These are phyloP conservation scores for Aureobasidium sp. DNA, from an alignment of 2,329 filamentous ascomycete genomes.

Conservation along the genomic window DNA sequence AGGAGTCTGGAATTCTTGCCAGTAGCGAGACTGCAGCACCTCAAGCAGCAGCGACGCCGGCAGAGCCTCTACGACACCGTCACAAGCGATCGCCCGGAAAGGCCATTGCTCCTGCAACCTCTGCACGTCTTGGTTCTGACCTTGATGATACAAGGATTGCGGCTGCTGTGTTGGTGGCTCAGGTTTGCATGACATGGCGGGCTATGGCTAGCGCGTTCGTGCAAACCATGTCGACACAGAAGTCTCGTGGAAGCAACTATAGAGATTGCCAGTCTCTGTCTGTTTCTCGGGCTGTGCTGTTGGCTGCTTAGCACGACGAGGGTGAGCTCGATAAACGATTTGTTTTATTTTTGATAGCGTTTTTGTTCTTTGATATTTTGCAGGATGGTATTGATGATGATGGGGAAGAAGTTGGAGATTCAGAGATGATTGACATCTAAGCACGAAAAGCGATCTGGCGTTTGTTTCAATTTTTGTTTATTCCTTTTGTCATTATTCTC, in stretches of 20 bases:
- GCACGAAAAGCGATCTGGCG: neutral
- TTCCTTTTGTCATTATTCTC: too few species aligned
- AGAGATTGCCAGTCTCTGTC: neutral
- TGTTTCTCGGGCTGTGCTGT: neutral
- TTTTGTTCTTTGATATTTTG: neutral
- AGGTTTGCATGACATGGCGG: neutral
- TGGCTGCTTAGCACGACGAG: slow-evolving; percentile 6
- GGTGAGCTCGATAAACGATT: slow-evolving; percentile 6
- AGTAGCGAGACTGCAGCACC: neutral
- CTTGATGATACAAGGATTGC: neutral
- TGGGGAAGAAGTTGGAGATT: neutral
- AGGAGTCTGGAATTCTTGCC: neutral
- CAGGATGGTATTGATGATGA: neutral
- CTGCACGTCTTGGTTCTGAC: neutral
- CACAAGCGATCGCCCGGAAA: neutral
- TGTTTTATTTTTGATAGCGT: neutral
- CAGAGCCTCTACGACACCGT: neutral
- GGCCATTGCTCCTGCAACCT: neutral
- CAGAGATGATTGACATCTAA: neutral
- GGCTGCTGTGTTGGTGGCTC: neutral
- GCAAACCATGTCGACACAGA: neutral
- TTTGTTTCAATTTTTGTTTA: neutral
- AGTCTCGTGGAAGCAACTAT: neutral
- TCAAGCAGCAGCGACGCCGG: neutral
- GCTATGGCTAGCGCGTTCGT: neutral